Percentiles rank a stretch among this genome's conserved stretches.
Conservation (phyloP, 2,329 filamentous ascomycete genomes). For the Stromatinia cepivora region DNA sequence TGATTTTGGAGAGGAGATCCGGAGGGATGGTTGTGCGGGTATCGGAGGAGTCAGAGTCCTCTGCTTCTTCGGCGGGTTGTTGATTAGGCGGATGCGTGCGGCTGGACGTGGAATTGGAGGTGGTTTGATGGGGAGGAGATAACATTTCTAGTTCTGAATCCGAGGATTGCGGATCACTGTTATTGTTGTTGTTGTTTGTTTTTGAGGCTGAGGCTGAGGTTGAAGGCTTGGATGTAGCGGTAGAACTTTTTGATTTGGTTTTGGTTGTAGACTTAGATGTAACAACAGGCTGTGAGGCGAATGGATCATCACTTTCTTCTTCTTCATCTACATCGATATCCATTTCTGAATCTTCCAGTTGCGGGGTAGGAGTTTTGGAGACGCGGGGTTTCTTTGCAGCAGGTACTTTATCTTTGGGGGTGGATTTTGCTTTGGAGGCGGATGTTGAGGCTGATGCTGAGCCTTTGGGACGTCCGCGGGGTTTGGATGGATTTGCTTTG, state of each 20-base stretch:
- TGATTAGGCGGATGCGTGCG: neutral
- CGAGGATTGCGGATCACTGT: neutral
- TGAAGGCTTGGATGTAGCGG: neutral
- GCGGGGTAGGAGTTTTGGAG: neutral
- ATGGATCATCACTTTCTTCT: constrained; percentile 8
- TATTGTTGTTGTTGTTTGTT: neutral
- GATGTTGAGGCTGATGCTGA: constrained; percentile 22
- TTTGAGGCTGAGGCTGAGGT: too few relatives aligned
- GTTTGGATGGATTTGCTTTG: constrained; percentile 23
- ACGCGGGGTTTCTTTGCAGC: neutral
- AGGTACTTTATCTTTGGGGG: neutral
- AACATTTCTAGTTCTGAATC: constrained; percentile 6
- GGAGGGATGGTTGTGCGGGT: constrained; percentile 56
- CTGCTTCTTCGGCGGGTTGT: neutral
- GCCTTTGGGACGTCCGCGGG: constrained; percentile 8
- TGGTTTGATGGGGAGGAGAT: neutral
- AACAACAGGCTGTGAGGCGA: neutral
- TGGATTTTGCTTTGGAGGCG: constrained; percentile 10
- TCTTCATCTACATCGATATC: neutral
- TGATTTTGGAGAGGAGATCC: constrained; percentile 71
- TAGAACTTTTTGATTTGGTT: neutral
- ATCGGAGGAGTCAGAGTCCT: constrained; percentile 19
- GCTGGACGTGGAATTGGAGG: too few relatives aligned
- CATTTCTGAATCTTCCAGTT: constrained; percentile 3
- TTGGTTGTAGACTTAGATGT: constrained; percentile 11